Base-by-base conservation (phyloP, 345 rosid genomes). In the Dipteronia sinensis region DNA sequence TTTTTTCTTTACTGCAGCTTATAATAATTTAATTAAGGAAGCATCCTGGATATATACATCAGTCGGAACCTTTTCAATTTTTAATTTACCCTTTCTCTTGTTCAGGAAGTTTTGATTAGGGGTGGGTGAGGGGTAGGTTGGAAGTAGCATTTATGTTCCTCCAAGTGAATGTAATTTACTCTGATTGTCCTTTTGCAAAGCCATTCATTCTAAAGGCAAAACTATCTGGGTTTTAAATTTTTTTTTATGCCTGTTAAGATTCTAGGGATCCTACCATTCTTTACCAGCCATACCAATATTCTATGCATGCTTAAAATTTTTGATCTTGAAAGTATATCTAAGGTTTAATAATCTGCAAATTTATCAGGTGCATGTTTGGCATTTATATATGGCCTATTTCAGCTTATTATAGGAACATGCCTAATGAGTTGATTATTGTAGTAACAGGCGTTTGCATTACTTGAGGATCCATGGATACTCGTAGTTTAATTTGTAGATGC, bases 251-350 rank as follows among this genome's bases (percentile, higher is more conserved):
- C 34, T 47, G 13, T 69, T n/a, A 15, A 16, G 9, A 23, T 70
- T 70, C 63, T 17, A 51, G 73, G 72, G 73, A n/a, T 53, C 44
- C 51, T n/a, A 9, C 31, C 59, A 23, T 31, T 71, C 17, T 71
- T 71, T 31, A 44, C 31, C 1, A 22, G 17, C 51, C 17, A n/a
- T 71, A 38, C 29, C 20, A 11, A 20, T 7, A 56, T 16, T n/a
- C 29, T 31, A 1, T 72, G n/a, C n/a, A 1, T 56, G 6, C 11
- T 31, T 17, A 42, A 10, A 23, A 16, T 11, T 34, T 72, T n/a
- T 34, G 19, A 19, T 44, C 44, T 46, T 25, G 16, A 55, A 22
- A 15, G 22, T 40, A 58, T 58, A 40, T 72, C 20, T 59, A 2
- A 13, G 19, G 20, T 12, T 23, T 15, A 16, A 40, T 22, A 23